Evolutionary conservation across 176 grass and related monocot species (phyloP).

Genomic region (Oryza nivara): DNA sequence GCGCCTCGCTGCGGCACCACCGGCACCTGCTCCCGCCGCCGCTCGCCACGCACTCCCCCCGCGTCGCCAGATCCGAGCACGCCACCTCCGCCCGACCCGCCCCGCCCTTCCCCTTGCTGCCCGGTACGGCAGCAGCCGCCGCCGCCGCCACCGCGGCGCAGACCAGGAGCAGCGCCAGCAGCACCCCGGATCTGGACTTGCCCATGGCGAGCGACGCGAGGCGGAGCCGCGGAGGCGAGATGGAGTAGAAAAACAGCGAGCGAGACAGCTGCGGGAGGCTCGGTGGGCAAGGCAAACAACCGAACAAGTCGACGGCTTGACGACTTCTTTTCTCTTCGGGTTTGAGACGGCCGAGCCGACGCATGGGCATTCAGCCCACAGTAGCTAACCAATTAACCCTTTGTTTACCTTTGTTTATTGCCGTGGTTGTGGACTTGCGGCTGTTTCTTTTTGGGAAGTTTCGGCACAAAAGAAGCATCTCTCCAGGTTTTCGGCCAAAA

Average conservation of each 20-base stretch:
- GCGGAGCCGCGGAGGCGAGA: background rate
- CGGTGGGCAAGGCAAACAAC: background rate
- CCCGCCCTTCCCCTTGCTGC: background rate
- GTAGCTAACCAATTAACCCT: no score
- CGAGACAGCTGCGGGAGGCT: background rate
- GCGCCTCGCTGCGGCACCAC: conserved; percentile 82
- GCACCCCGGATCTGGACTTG: conserved; percentile 15
- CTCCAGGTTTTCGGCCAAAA: background rate
- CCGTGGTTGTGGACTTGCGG: background rate
- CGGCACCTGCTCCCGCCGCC: conserved; percentile 54
- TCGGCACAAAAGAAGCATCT: background rate
- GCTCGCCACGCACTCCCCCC: conserved; percentile 49
- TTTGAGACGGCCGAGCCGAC: background rate
- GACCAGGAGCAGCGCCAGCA: conserved; percentile 31
- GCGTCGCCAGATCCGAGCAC: conserved; percentile 63
- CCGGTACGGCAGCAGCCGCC: conserved; percentile 2
- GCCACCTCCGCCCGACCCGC: background rate
- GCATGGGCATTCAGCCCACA: background rate
- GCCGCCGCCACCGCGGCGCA: conserved; percentile 10
- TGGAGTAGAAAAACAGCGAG: background rate
- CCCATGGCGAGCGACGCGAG: background rate
- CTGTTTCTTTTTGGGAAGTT: background rate
- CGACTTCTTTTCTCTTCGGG: background rate
- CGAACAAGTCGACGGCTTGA: background rate
- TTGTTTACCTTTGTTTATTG: background rate